Conservation (phyloP, 2,329 filamentous ascomycete species). For the Herpotrichia juniperi region DNA sequence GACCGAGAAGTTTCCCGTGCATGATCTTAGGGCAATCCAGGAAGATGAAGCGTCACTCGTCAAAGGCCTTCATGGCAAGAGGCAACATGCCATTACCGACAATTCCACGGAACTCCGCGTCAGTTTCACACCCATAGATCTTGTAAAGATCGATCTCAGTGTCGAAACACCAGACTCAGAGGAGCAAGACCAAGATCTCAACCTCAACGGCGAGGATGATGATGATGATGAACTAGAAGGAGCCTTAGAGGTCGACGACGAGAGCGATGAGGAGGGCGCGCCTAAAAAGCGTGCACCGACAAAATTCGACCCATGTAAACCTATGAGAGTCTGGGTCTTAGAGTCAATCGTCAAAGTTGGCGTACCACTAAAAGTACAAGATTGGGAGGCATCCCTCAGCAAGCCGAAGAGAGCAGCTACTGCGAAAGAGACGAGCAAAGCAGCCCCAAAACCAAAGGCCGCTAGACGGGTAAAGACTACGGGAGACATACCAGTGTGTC, state of each 20-base stretch:
- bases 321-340: slow-evolving; percentile 72
- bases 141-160: slow-evolving; percentile 79
- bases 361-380: slow-evolving; percentile 67
- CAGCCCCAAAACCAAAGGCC: slow-evolving; percentile 27
- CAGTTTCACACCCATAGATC: slow-evolving; percentile 74
- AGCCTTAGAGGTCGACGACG: slow-evolving; percentile 20
- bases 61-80: slow-evolving; percentile 68
- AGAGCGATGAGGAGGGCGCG: slow-evolving; percentile 41
- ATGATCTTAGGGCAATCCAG: slow-evolving; percentile 47
- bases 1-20: slow-evolving; percentile 20
- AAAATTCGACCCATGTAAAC: slow-evolving; percentile 68
- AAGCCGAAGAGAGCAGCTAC: slow-evolving; percentile 30
- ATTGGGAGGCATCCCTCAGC: slow-evolving; percentile 61
- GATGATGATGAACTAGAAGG: slow-evolving; percentile 36
- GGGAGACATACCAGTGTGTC: slow-evolving; percentile 15
- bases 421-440: slow-evolving; percentile 24
- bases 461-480: slow-evolving; percentile 28
- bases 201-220: slow-evolving; percentile 25
- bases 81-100: slow-evolving; percentile 77
- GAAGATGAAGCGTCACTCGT: slow-evolving; percentile 62
- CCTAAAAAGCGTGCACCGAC: slow-evolving; percentile 53
- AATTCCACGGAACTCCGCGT: slow-evolving; percentile 77
- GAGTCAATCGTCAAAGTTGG: slow-evolving; percentile 69
- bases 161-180: slow-evolving; percentile 77
- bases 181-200: slow-evolving; percentile 38